Conservation (phyloP, 2,329 filamentous ascomycete genomes). For the Fusarium albidum region DNA sequence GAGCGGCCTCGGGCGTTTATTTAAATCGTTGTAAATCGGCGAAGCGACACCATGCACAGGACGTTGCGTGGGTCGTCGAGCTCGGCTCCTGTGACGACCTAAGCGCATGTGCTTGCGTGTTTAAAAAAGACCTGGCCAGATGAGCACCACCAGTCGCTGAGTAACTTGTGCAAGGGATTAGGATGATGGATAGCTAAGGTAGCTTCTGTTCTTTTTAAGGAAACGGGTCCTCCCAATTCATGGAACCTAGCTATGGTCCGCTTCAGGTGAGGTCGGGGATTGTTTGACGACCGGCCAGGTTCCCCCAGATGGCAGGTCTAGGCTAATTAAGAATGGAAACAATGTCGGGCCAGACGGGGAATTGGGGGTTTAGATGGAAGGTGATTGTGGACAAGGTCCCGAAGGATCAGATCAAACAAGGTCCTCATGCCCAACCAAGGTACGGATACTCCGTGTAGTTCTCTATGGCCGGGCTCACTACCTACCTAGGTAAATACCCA, state of each 20-base stretch:
- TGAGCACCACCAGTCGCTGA: slow-evolving; percentile 14
- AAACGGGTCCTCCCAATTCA: slow-evolving; percentile 31
- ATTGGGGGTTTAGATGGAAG: slow-evolving; percentile 5
- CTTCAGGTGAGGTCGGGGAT: slow-evolving; percentile 41
- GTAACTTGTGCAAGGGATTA: slow-evolving; percentile 20
- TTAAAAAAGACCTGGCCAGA: slow-evolving; percentile 15
- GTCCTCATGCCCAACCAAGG: slow-evolving; percentile 14
- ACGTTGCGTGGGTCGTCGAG: slow-evolving; percentile 24
- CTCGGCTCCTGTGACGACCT: slow-evolving; percentile 1
- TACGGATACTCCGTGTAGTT: slow-evolving; percentile 4
- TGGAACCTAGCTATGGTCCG: slow-evolving; percentile 38
- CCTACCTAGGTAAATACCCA: neutral
- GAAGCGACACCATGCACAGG: slow-evolving; percentile 2
- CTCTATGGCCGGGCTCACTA: no score
- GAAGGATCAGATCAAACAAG: slow-evolving; percentile 16
- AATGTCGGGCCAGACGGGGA: slow-evolving; percentile 21
- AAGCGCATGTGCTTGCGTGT: slow-evolving; percentile 12
- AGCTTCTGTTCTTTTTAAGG: slow-evolving; percentile 33
- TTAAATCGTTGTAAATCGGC: neutral
- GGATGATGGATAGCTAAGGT: slow-evolving; percentile 11
- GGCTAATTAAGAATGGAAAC: slow-evolving; percentile 27
- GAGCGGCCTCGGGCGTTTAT: slow-evolving; percentile 13
- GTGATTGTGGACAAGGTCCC: neutral
- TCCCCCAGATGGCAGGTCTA: slow-evolving; percentile 36
- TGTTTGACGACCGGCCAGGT: slow-evolving; percentile 34